Base-by-base conservation (phyloP, 306 rosid genomes). In the Rubus idaeus region DNA sequence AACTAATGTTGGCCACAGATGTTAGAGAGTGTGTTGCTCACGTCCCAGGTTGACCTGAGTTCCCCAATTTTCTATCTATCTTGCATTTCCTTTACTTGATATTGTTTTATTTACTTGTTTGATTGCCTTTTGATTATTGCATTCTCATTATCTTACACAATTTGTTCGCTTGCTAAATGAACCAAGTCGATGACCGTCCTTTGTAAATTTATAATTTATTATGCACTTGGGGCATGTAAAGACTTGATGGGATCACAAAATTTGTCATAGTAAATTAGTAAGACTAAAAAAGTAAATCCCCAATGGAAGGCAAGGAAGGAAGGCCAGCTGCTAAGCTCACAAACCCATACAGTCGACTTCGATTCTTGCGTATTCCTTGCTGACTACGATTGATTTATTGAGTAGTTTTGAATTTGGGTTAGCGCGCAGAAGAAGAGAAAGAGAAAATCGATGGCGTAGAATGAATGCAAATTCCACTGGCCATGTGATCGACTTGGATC, bases 401-500 rank as follows among this genome's bases (percentile, higher is more conserved):
- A 62, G 5, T 61, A 35, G 20, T 26, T 21, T 57, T 8, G 67
- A 61, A 6, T 63, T 39, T 35, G 21, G 46, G 11, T 63, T 63
- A 13, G 45, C 46, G 46, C 45, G 40, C 41, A 26, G n/a, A 13
- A 30, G 9, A 26, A 5, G 41, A 61, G n/a, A 61, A 30, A 61
- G 41, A 12, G 67, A 5, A 5, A 23, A 30, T 11, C 67, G 41
- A 61, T 10, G 67, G 42, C n/a, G 42, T 61, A 30, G 18, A 61
- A 61, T 61, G 67, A 30, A 61, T 30, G 67, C 21, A 16, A 63
- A 37, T 37, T 16, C 68, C 45, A 35, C 68, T 37, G 78, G 63
- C 84, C 93, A 87, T 73, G 93, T 86, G 93, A 71, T 77, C 80
- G 74, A 82, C 87, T 79, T 63, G 76, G 76, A 86, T 75, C 74